Evolutionary conservation across 306 rosid genomes (phyloP).

Genomic region (Vicia villosa): DNA sequence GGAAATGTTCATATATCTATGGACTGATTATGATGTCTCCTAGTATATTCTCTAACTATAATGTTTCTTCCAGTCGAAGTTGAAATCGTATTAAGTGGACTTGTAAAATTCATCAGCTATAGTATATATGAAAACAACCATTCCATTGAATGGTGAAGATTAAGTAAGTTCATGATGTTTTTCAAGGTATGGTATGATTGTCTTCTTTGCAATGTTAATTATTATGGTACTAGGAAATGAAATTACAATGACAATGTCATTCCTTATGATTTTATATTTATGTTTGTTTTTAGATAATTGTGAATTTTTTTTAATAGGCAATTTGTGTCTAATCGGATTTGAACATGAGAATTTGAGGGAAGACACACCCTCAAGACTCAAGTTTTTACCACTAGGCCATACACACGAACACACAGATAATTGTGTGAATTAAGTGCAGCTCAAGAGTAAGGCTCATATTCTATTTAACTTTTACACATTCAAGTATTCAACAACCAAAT

Average conservation of each 20-base stretch:
- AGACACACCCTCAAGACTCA: too few species aligned
- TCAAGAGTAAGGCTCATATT: too few species aligned
- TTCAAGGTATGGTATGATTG: neutral
- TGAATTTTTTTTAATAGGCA: too few species aligned
- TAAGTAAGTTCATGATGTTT: constrained; percentile 1
- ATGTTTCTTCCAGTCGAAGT: constrained; percentile 24
- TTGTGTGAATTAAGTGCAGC: neutral
- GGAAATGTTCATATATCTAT: constrained; percentile 2
- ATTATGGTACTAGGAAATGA: neutral
- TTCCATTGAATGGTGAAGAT: constrained; percentile 1
- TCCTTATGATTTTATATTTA: neutral
- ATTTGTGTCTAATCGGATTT: too few species aligned
- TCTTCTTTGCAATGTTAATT: constrained; percentile 1
- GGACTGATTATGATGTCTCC: neutral
- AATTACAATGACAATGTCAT: neutral
- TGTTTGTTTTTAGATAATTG: neutral
- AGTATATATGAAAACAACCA: neutral
- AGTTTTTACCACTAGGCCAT: too few species aligned
- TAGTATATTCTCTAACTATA: constrained; percentile 24
- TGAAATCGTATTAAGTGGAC: constrained; percentile 29
- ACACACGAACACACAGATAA: too few species aligned
- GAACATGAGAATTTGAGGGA: too few species aligned
- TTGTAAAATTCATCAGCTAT: constrained; percentile 12
- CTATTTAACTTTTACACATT: too few species aligned
- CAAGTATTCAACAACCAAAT: too few species aligned